Evolutionary conservation across 495 filamentous ascomycete species (phyloP), one percentile per base, ranked within the genome.

Genomic region (Letharia lupina): DNA sequence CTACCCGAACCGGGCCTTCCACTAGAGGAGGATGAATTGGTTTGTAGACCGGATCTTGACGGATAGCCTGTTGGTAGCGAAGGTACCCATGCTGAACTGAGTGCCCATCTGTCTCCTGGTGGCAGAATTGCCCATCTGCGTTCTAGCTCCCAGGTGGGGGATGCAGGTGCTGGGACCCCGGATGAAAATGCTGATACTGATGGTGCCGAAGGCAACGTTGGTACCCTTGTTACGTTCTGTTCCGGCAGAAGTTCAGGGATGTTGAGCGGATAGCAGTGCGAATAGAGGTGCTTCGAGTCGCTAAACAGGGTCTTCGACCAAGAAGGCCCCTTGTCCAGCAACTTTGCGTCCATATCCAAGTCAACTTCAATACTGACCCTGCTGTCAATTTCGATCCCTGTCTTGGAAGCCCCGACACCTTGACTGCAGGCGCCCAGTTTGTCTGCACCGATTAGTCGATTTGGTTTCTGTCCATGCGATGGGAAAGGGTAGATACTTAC

Each of bases 301-400:
- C 9, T 3, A 11, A 15, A 65, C 5, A 69, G 23, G 44, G 35
- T 15, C 18, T 65, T 65, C 39, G 48, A 47, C 61, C 61, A 71
- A 11, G 42, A 31, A 40, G 64, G 58, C 1, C 65, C 20, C 11
- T 48, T 33, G 18, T n/a, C 18, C 9, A 68, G 65, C 18, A 70
- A 35, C 6, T 35, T 20, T 3, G 61, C 48, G 6, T 70, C 69
- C 78, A 86, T 69, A 72, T 77, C 59, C 71, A 84, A 58, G 65
- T 72, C 64, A 60, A 80, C 64, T 23, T 69, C 67, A 62, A 77
- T 48, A 42, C 64, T 35, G 48, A 73, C 70, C 11, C 69, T n/a
- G 5, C 64, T 70, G 13, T 41, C 42, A 23, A 76, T n/a, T 20
- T 71, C 63, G 11, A 75, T 54, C 3, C 73, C 74, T 10, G 74